Conservation (phyloP, 1,139 yeast species). For the Pichia sp. region DNA sequence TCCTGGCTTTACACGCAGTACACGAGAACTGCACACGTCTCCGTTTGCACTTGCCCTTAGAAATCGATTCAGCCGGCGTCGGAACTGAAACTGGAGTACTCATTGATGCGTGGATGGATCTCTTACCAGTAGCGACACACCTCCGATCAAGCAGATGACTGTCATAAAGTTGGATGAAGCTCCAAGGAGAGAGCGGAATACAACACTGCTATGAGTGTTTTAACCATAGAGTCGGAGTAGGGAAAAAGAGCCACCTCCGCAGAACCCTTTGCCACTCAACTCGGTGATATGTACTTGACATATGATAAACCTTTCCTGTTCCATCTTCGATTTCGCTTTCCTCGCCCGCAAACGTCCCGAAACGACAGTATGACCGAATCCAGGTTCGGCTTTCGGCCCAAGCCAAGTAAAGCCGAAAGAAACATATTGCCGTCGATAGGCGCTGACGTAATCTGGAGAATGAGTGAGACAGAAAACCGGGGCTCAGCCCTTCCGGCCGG, state of each 20-base stretch:
- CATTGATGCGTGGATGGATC: background rate
- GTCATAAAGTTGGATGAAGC: too few species aligned
- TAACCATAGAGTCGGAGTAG: too few species aligned
- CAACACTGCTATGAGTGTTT: too few species aligned
- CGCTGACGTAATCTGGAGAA: background rate
- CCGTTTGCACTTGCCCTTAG: background rate
- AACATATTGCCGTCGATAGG: background rate
- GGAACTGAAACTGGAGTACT: background rate
- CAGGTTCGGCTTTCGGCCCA: background rate
- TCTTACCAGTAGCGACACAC: too few species aligned
- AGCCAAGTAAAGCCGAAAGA: background rate
- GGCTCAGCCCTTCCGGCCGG: background rate
- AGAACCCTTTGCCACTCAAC: too few species aligned
- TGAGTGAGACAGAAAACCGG: background rate
- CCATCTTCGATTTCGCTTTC: too few species aligned
- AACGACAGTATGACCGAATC: background rate
- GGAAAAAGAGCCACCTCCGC: too few species aligned
- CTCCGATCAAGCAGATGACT: too few species aligned
- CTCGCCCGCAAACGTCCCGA: background rate
- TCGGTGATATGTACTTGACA: too few species aligned
- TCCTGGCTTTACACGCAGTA: conserved; percentile 4
- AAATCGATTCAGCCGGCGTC: background rate
- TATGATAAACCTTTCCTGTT: too few species aligned
- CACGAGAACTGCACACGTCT: conserved; percentile 5
- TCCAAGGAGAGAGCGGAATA: too few species aligned